phyloP scores from a whole-genome alignment of 2,329 filamentous ascomycete species.

The Botrytis paeoniae region DNA sequence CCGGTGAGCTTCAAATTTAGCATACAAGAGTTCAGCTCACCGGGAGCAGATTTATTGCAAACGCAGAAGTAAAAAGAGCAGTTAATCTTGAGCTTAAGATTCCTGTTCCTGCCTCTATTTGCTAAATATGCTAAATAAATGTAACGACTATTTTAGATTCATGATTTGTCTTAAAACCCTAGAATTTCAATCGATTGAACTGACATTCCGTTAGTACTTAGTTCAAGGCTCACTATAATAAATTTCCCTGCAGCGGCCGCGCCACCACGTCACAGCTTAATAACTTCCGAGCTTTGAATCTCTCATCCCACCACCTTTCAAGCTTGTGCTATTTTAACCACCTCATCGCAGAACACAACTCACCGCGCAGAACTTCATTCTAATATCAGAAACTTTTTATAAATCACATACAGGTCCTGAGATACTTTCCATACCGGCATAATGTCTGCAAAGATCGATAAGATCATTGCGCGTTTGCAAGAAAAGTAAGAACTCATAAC shows the following conservation, averaged over 20 bases:
- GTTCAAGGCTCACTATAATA: not conserved
- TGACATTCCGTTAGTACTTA: not conserved
- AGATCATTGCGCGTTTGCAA: constrained; percentile 73
- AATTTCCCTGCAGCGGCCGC: not conserved
- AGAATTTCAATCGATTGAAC: not conserved
- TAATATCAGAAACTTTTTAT: not conserved
- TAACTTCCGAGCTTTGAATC: not conserved
- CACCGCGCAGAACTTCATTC: not conserved
- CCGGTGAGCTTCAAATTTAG: not conserved
- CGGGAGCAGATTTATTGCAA: not conserved
- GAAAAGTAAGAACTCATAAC: constrained; percentile 54
- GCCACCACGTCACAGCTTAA: constrained; percentile 12
- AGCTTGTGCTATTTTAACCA: not conserved
- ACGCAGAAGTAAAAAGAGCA: not conserved
- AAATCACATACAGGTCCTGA: not conserved
- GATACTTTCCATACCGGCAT: constrained; percentile 18
- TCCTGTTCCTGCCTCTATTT: not conserved
- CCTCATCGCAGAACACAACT: not conserved
- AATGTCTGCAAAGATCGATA: constrained; percentile 59
- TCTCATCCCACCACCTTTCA: not conserved
- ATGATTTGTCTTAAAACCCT: not conserved
- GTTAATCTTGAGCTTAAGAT: not conserved
- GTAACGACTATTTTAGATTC: no score
- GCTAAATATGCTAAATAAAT: not conserved
- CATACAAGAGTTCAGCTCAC: not conserved